Conservation (phyloP, 352 stramenopile genomes). For the Thraustochytrium sp. region DNA sequence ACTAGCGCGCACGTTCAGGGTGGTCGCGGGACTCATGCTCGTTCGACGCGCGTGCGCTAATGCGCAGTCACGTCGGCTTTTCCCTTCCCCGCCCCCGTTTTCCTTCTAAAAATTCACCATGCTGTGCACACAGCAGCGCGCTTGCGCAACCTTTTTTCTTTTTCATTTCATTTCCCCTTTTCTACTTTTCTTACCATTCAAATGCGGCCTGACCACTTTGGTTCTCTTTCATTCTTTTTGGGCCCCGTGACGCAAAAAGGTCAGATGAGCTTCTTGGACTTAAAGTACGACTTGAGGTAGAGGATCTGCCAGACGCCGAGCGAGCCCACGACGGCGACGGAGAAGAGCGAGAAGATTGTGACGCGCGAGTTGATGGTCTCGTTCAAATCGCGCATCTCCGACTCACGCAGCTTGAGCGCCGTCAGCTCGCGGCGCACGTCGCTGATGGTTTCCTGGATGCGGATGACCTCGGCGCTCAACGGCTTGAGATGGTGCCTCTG, state of each 20-base stretch:
- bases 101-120: no score
- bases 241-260: neutral
- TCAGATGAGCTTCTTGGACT: conserved; percentile 27
- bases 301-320: conserved; percentile 31
- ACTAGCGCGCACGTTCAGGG: no score
- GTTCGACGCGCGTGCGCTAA: no score
- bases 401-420: neutral
- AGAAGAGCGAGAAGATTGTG: conserved; percentile 19
- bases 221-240: no score
- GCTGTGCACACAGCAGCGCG: no score
- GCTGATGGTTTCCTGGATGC: conserved; percentile 24
- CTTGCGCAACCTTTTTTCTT: no score
- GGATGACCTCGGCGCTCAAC: conserved; percentile 11
- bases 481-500: conserved; percentile 20
- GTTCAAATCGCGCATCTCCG: conserved; percentile 26
- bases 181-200: no score
- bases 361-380: conserved; percentile 39
- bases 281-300: conserved; percentile 41
- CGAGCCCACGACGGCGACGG: conserved; percentile 12
- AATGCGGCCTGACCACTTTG: no score
- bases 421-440: neutral
- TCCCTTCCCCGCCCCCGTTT: no score
- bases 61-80: no score
- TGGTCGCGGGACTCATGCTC: no score
- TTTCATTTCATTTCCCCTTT: no score